These are phyloP conservation scores for Primulina tabacum DNA, from an alignment of 257 asterid species.

Conservation along the genomic window DNA sequence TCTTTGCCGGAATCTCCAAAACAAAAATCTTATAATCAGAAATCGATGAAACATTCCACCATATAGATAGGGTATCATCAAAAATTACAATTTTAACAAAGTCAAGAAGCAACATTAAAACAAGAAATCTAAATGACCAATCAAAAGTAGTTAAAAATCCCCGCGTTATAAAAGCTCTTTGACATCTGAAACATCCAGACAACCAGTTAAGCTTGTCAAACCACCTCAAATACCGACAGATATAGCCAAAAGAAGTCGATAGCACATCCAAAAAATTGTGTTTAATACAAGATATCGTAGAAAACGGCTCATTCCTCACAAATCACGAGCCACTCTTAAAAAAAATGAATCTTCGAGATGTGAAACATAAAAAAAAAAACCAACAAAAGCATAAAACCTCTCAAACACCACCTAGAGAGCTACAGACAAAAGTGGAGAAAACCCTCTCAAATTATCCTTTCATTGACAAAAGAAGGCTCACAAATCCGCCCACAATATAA, in stretches of 20 bases:
- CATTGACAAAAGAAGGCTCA: background rate
- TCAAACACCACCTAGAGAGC: background rate
- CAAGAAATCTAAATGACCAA: conserved; percentile 11
- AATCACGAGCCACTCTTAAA: background rate
- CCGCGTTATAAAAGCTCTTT: conserved; percentile 21
- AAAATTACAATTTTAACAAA: conserved; percentile 15
- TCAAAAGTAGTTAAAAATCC: conserved; percentile 19
- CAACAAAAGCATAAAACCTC: background rate
- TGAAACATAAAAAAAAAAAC: background rate
- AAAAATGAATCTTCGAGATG: conserved; percentile 24
- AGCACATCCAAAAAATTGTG: too few relatives aligned
- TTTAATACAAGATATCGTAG: background rate
- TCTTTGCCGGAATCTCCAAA: conserved; percentile 23
- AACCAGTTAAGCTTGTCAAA: background rate
- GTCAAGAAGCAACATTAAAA: conserved; percentile 4
- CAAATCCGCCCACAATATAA: background rate
- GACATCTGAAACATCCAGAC: background rate
- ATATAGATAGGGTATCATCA: conserved; percentile 30
- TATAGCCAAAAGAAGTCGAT: background rate
- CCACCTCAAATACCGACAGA: background rate
- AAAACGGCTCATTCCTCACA: background rate
- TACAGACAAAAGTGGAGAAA: background rate
- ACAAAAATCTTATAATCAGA: conserved; percentile 11
- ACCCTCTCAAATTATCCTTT: background rate
- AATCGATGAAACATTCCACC: conserved; percentile 26